Evolutionary conservation across 257 asterid species (phyloP), one percentile per base, ranked within the genome.

Genomic region (Scutellaria baicalensis): DNA sequence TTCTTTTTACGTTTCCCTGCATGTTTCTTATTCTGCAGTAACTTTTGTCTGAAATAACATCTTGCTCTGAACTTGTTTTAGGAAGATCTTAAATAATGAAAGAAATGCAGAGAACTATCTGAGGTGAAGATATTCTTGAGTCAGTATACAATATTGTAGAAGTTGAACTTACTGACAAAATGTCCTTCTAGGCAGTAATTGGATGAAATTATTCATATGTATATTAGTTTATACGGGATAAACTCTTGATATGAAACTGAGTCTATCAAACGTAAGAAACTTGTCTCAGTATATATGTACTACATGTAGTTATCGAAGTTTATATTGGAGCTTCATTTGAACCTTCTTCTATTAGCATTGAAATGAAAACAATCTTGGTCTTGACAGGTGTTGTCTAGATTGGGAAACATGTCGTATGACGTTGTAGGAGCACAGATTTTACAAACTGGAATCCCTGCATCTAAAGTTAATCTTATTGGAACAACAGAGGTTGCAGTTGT

Each of bases 381-480:
- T 45, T 59, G 9, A 44, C 91, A 94, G 99, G 85, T 89, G 33
- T 65, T 91, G 59, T 94, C 99, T 42, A 86, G 99, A 79, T 78
- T 94, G 89, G 99, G 99, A 16, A 90, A 86, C 60, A 94, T 89
- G 97, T 91, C 99, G 10, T 94, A 94, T 80, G 85, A 88, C 69
- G 85, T 89, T 72, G 88, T 91, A 1, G 97, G 97, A 77, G 88
- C 92, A 35, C 99, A 94, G 78, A 91, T 94, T 65, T 71, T 94
- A 77, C 99, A 94, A 79, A 94, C 97, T 6, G 99, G 96, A 69
- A 91, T 94, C 43, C 99, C 99, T 64, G 88, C 86, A 64, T 89
- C 97, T 20, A 94, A 89, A 85, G 97, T 94, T 55, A 94, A 91
- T 83, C 96, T 94, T 75, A 89, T 94, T 14, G 97, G 97, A 82